Conservation (phyloP, 371 early-diverging fungal genomes). For the Funneliformis caledonium region DNA sequence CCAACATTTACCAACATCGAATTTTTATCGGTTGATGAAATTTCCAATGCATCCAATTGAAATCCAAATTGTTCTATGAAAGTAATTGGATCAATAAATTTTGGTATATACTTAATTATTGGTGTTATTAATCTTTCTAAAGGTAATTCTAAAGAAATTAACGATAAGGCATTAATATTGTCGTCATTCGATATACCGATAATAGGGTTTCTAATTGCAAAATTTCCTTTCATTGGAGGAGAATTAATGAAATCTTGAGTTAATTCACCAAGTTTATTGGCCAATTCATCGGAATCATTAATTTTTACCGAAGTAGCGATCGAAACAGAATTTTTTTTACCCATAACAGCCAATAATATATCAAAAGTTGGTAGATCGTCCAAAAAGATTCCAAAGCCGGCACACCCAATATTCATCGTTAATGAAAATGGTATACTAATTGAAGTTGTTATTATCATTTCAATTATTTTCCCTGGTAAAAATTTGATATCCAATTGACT, state of each 20-base stretch:
- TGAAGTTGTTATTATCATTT: background rate
- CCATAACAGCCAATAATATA: background rate
- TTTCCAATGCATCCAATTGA: background rate
- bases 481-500: background rate
- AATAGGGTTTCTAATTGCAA: background rate
- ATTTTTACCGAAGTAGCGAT: background rate
- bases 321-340: background rate
- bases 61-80: conserved; percentile 2
- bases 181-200: background rate
- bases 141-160: background rate
- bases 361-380: background rate
- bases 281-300: background rate
- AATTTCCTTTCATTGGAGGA: background rate
- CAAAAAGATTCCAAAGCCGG: background rate
- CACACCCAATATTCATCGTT: conserved; percentile 9
- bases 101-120: background rate
- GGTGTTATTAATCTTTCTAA: background rate
- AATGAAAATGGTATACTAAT: background rate
- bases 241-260: background rate
- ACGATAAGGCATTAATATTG: background rate
- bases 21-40: background rate
- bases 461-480: background rate
- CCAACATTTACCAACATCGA: background rate
- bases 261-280: background rate
- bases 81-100: background rate